Percentiles rank a stretch among this genome's conserved stretches.
Conservation (phyloP, 2,329 filamentous ascomycete genomes). For the Pseudogymnoascus sp. region DNA sequence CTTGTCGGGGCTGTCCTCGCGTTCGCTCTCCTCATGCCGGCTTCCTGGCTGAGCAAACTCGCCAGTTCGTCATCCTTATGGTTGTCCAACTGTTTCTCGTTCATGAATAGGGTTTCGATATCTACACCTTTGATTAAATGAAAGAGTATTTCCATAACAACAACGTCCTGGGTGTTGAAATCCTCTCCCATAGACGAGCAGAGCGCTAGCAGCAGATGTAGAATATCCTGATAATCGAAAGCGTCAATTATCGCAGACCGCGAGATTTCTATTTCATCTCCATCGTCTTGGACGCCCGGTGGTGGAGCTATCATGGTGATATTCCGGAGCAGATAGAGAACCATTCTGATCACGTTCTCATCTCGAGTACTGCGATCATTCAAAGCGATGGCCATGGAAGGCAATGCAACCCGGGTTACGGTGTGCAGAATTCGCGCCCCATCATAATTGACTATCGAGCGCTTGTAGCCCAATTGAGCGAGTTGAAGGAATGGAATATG, state of each 20-base stretch:
- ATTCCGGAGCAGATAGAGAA: constrained; percentile 84
- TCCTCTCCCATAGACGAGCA: constrained; percentile 91
- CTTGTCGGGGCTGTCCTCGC: constrained; percentile 72
- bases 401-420: constrained; percentile 70
- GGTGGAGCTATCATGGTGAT: constrained; percentile 75
- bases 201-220: constrained; percentile 74
- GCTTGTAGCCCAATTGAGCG: constrained; percentile 83
- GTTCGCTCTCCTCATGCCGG: constrained; percentile 68
- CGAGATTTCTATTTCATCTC: constrained; percentile 83
- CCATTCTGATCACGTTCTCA: constrained; percentile 83
- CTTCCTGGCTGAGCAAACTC: constrained; percentile 69
- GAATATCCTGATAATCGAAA: constrained; percentile 84
- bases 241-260: constrained; percentile 80
- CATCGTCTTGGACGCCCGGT: constrained; percentile 63
- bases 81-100: constrained; percentile 60
- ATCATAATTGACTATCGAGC: constrained; percentile 76
- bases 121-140: constrained; percentile 87
- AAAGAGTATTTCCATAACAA: constrained; percentile 87
- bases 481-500: constrained; percentile 85
- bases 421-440: constrained; percentile 69
- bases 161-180: constrained; percentile 78
- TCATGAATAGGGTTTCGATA: constrained; percentile 74
- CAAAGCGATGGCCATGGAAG: constrained; percentile 71
- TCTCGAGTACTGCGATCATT: constrained; percentile 71
- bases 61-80: constrained; percentile 66